Base-by-base conservation (phyloP, 1,284 basidiomycete species). In the Moesziomyces parantarcticus region DNA sequence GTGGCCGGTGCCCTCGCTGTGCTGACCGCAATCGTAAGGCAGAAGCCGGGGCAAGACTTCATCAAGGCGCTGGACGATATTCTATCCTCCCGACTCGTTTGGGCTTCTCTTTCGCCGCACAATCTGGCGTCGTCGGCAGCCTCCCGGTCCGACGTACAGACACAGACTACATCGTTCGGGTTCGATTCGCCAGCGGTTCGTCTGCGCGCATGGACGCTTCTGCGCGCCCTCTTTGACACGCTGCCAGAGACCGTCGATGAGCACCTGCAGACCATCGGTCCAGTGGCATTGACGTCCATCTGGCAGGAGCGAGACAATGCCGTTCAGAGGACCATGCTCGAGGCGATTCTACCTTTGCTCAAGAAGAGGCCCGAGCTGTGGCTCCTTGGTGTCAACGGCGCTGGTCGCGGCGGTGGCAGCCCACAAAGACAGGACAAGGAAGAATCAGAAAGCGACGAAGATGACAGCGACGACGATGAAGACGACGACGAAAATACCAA, bases 281-380 rank as follows among this genome's bases (percentile, higher is more conserved):
- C 61, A 0, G 59, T 69, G 8, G 80, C 77, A 18, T 68, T 81
- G 46, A 42, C 56, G 20, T 78, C 80, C 7, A 68, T 81, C 0
- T 84, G 78, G 71, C 42, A 58, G 5, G 83, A 84, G 48, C 66
- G 71, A 3, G 82, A 84, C 55, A 58, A 65, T 39, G 52, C 59
- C 2, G 79, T 79, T 18, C 72, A 77, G 36, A 48, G 55, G 21
- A 61, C 61, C 6, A 74, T 78, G 57, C 68, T 79, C 16, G 75
- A 75, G 20, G 76, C 75, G 3, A 56, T 81, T 10, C 56, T 83
- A 25, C 73, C 76, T 2, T 40, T 84, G 18, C 74, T 84, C 11
- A 58, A 55, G 32, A 58, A 58, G 21, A 51, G 45, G n/a, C 82
- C 83, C 0, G 57, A 78, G n/a, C 61, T 81, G 0, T 85, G 85